These are phyloP conservation scores for Thelonectria blattea DNA, from an alignment of 2,329 filamentous ascomycete species.

Conservation along the genomic window DNA sequence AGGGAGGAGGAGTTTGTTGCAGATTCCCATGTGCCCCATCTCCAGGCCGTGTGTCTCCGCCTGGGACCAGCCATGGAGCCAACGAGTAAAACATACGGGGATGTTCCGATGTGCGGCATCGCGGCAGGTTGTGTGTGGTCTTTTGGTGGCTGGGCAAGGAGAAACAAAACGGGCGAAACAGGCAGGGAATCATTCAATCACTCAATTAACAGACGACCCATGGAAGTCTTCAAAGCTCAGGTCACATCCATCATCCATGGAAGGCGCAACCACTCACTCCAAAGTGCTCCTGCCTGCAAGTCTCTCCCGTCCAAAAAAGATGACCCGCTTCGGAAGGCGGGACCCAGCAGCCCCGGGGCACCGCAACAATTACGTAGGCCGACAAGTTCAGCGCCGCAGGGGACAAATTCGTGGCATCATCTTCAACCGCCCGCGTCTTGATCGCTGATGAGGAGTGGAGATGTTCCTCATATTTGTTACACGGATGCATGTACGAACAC, in stretches of 20 bases:
- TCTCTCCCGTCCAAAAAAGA: neutral
- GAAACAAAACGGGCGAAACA: too few relatives aligned
- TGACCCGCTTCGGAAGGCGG: conserved; percentile 2
- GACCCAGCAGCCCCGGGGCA: neutral
- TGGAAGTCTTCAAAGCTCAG: too few relatives aligned
- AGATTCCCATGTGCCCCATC: conserved; percentile 8
- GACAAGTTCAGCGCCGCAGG: conserved; percentile 36
- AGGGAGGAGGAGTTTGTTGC: neutral
- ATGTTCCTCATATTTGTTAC: conserved; percentile 18
- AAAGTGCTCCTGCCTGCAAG: too few relatives aligned
- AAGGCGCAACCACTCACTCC: too few relatives aligned
- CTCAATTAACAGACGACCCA: too few relatives aligned
- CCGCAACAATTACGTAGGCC: neutral
- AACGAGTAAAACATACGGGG: too few relatives aligned
- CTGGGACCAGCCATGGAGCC: neutral
- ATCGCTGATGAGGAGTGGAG: conserved; percentile 6
- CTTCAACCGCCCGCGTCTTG: conserved; percentile 3
- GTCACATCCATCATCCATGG: too few relatives aligned
- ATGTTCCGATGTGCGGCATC: neutral
- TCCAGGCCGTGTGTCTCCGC: neutral
- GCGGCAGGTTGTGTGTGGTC: neutral
- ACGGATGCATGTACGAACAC: conserved; percentile 30
- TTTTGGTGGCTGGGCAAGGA: neutral
- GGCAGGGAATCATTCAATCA: too few relatives aligned
- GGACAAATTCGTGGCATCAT: conserved; percentile 24